Conservation (phyloP, 2,329 filamentous ascomycete species). For the Penicillium sp. region DNA sequence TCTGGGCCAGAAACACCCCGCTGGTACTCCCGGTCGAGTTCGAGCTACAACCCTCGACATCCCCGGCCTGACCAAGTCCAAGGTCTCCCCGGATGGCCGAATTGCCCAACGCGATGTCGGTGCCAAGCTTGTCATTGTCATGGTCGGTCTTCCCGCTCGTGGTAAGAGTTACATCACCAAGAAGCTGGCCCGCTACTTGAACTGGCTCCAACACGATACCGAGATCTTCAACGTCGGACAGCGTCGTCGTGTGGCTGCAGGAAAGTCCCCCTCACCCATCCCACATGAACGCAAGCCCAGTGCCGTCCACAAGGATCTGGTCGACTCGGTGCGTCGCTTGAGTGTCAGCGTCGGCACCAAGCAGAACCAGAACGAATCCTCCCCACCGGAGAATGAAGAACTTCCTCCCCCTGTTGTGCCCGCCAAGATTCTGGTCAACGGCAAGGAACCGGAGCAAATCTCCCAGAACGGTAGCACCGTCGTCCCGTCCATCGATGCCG, state of each 20-base stretch:
- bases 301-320: constrained; percentile 43
- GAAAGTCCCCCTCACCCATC: constrained; percentile 46
- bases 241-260: constrained; percentile 74
- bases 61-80: constrained; percentile 91
- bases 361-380: constrained; percentile 26
- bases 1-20: constrained; percentile 22
- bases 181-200: constrained; percentile 91
- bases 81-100: constrained; percentile 90
- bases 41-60: constrained; percentile 96
- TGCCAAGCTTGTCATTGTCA: constrained; percentile 94
- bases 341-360: constrained; percentile 40
- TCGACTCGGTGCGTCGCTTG: constrained; percentile 47
- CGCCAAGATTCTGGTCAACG: constrained; percentile 62
- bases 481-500: constrained; percentile 28
- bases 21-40: constrained; percentile 71
- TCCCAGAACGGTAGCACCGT: constrained; percentile 26
- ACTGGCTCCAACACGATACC: constrained; percentile 96
- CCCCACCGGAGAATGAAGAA: constrained; percentile 29
- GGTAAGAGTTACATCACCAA: constrained; percentile 99
- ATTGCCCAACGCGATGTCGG: constrained; percentile 94
- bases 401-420: constrained; percentile 46
- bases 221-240: constrained; percentile 98
- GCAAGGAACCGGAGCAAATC: constrained; percentile 44
- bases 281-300: constrained; percentile 23
- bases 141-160: constrained; percentile 93